Percentiles rank a stretch among this genome's conserved stretches.
phyloP scores from a whole-genome alignment of 108 stramenopile species.

The Nannochloropsis granulata region DNA sequence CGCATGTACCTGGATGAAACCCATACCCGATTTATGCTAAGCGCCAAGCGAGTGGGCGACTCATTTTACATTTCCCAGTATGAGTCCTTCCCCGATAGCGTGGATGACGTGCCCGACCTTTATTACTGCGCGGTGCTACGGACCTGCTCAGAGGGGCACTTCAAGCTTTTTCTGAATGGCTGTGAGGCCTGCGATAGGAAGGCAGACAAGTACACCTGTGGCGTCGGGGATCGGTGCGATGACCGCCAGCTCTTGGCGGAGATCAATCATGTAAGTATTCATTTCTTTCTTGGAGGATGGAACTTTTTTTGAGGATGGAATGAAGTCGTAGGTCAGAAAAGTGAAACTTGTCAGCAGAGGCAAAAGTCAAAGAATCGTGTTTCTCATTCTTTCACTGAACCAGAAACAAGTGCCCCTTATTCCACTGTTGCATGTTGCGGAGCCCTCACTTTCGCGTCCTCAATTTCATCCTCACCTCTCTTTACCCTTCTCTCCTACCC shows the following conservation, averaged over 20 bases:
- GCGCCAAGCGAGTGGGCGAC: not conserved
- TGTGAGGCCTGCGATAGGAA: not conserved
- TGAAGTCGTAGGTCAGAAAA: too few relatives aligned
- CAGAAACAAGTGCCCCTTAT: too few relatives aligned
- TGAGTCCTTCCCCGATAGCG: not conserved
- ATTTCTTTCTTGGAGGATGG: too few relatives aligned
- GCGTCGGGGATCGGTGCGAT: not conserved
- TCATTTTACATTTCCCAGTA: not conserved
- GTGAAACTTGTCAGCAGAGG: too few relatives aligned
- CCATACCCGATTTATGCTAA: not conserved
- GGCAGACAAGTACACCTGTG: not conserved
- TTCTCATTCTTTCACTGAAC: too few relatives aligned
- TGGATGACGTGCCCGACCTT: not conserved
- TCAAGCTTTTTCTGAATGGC: not conserved
- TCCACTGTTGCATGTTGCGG: too few relatives aligned
- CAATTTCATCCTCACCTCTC: too few relatives aligned
- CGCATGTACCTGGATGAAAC: not conserved
- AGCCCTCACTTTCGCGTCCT: too few relatives aligned
- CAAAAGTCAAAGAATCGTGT: too few relatives aligned
- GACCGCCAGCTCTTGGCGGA: not conserved
- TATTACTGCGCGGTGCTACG: not conserved
- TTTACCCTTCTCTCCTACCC: not conserved
- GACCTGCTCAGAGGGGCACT: not conserved
- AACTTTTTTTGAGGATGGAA: too few relatives aligned
- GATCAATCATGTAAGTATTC: not conserved